Evolutionary conservation across 2,329 filamentous ascomycete genomes (phyloP).

Genomic region (Sporothrix schenckii): DNA sequence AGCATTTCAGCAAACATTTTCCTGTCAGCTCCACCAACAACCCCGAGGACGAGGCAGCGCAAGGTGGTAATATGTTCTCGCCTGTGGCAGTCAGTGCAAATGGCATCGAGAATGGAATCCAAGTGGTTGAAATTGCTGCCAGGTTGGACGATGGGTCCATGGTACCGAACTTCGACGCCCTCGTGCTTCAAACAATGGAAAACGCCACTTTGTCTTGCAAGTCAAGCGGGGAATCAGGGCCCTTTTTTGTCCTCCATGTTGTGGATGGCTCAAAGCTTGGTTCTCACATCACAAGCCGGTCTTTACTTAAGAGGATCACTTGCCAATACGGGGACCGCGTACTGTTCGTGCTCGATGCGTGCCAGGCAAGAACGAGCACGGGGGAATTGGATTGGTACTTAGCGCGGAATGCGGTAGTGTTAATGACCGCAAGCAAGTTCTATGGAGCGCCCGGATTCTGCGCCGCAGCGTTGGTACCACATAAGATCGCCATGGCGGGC

Average conservation of each 20-base stretch:
- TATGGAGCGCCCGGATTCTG: conserved; percentile 32
- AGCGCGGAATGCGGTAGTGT: conserved; percentile 25
- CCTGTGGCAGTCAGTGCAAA: not conserved
- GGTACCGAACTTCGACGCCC: conserved; percentile 23
- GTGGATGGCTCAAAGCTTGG: conserved; percentile 32
- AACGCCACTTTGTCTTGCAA: not conserved
- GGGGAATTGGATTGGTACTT: conserved; percentile 30
- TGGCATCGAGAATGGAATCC: not conserved
- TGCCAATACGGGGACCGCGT: conserved; percentile 22
- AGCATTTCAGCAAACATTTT: conserved; percentile 27
- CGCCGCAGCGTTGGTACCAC: conserved; percentile 27
- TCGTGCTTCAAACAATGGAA: conserved; percentile 21
- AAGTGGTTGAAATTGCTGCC: conserved; percentile 27
- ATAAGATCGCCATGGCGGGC: not conserved
- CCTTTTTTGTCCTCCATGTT: conserved; percentile 29
- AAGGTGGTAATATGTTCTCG: not conserved
- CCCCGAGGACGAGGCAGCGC: not conserved
- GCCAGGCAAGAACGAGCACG: conserved; percentile 27
- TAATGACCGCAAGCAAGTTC: conserved; percentile 30
- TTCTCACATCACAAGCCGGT: conserved; percentile 29
- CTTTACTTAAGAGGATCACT: conserved; percentile 19
- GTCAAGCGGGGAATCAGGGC: not conserved
- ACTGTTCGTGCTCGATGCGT: conserved; percentile 29
- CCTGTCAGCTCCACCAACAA: not conserved
- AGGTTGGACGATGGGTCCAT: conserved; percentile 15